phyloP scores from a whole-genome alignment of 2,329 filamentous ascomycete species.

The Fusarium sterilihyphosum region DNA sequence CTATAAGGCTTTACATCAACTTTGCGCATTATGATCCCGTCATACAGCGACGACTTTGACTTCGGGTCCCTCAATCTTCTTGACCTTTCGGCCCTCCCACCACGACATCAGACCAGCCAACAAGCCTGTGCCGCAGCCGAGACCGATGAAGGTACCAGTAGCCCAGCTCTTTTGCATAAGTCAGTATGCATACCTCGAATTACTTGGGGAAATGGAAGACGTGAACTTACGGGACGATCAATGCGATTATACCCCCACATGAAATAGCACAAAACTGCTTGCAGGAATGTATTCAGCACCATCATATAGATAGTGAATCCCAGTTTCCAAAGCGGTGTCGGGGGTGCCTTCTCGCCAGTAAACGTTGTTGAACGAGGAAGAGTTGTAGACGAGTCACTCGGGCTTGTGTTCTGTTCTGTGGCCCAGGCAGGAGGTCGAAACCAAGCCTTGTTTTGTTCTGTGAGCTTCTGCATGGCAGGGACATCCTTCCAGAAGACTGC shows the following conservation, averaged over 20 bases:
- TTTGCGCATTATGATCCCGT: neutral
- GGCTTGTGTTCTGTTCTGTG: neutral
- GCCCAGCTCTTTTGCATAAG: neutral
- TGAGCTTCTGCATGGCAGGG: neutral
- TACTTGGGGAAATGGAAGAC: neutral
- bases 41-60: neutral
- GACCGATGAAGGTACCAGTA: neutral
- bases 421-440: neutral
- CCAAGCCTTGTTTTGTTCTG: slow-evolving; percentile 1
- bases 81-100: slow-evolving; percentile 1
- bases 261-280: neutral
- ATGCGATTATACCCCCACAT: neutral
- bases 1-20: neutral
- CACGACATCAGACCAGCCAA: neutral
- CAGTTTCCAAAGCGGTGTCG: neutral
- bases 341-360: neutral
- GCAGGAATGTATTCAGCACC: neutral
- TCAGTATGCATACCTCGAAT: neutral
- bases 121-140: neutral
- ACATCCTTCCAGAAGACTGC: neutral
- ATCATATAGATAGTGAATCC: neutral
- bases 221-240: neutral
- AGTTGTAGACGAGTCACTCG: neutral
- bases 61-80: neutral
- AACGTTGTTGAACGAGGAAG: neutral